phyloP scores from a whole-genome alignment of 2,329 filamentous ascomycete genomes.

The Pseudocercospora macadamiae region DNA sequence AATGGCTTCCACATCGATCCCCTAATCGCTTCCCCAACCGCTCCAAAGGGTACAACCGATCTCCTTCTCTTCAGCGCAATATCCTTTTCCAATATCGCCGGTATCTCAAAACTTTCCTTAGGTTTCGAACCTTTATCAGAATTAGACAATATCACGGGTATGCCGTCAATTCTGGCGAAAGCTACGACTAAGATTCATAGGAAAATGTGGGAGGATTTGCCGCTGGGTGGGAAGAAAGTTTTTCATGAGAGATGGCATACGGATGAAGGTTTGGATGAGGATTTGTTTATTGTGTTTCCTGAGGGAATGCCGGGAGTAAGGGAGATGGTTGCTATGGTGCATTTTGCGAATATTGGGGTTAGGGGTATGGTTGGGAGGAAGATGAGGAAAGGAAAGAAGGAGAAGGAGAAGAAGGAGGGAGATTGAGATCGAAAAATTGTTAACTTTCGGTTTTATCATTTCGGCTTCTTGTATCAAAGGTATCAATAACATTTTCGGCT shows the following conservation, averaged over 20 bases:
- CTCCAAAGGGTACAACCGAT: conserved; percentile 11
- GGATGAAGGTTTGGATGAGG: conserved; percentile 10
- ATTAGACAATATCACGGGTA: background rate
- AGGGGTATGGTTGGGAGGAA: background rate
- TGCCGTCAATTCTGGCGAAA: background rate
- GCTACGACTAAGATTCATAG: conserved; percentile 4
- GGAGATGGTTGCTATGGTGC: conserved; percentile 10
- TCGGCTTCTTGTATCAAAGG: no score
- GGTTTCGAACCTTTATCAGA: conserved; percentile 2
- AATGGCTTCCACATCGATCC: conserved; percentile 9
- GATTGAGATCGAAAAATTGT: no score
- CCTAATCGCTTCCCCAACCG: background rate
- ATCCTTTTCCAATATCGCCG: background rate
- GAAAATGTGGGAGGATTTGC: conserved; percentile 1
- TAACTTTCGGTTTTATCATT: no score
- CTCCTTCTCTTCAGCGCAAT: conserved; percentile 10
- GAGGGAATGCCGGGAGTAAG: background rate
- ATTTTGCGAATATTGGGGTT: conserved; percentile 12
- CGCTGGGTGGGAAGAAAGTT: conserved; percentile 5
- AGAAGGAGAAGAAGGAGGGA: no score
- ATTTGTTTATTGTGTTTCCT: conserved; percentile 10
- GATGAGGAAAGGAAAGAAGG: background rate
- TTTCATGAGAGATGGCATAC: conserved; percentile 10
- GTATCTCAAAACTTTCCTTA: conserved; percentile 2
- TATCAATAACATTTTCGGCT: no score